Conservation (phyloP, 768 basidiomycete genomes). For the Leccinum truebloodii region DNA sequence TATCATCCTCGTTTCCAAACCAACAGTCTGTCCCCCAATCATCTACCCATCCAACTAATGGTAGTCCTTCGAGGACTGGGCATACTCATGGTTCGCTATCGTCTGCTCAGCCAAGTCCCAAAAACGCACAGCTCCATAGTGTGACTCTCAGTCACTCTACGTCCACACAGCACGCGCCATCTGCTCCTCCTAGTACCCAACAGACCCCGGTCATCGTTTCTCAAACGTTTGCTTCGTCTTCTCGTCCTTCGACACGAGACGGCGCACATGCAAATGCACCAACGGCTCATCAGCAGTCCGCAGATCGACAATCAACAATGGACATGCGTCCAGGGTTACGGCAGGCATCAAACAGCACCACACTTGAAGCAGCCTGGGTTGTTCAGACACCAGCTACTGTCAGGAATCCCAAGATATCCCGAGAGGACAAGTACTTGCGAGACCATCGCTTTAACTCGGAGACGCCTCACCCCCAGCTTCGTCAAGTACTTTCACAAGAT, state of each 20-base stretch:
- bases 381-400: constrained; percentile 31
- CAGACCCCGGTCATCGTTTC: constrained; percentile 24
- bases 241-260: constrained; percentile 31
- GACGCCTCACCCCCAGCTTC: constrained; percentile 29
- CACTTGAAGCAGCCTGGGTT: constrained; percentile 34
- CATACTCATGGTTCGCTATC: constrained; percentile 10
- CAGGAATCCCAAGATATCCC: constrained; percentile 21
- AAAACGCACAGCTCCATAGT: constrained; percentile 20
- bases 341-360: constrained; percentile 21
- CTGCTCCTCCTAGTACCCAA: constrained; percentile 19
- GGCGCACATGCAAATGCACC: constrained; percentile 12
- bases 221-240: constrained; percentile 24
- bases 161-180: constrained; percentile 20
- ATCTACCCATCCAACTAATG: constrained; percentile 13
- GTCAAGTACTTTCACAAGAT: constrained; percentile 36
- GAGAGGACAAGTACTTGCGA: constrained; percentile 33
- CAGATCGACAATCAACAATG: constrained; percentile 12
- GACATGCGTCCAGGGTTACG: constrained; percentile 15
- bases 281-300: constrained; percentile 9
- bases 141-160: constrained; percentile 10
- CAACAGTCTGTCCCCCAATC: constrained; percentile 25
- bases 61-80: constrained; percentile 18
- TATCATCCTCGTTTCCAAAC: constrained; percentile 8
- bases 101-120: constrained; percentile 29
- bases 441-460: constrained; percentile 22